These are phyloP conservation scores for Dissophora globulifera DNA, from an alignment of 192 early-diverging fungal species.

Conservation along the genomic window DNA sequence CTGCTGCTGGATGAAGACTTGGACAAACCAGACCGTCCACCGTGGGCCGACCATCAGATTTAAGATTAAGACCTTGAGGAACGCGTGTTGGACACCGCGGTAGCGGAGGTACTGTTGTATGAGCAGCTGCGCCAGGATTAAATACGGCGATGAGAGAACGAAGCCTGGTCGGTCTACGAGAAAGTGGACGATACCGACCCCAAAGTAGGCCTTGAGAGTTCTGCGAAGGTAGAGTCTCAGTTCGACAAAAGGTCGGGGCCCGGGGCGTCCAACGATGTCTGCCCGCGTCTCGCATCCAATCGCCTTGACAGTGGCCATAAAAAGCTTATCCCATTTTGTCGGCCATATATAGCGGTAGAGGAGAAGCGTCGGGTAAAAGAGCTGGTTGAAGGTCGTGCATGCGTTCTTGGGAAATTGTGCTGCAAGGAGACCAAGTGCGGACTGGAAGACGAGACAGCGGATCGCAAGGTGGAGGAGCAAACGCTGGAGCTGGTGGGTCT, in stretches of 20 bases:
- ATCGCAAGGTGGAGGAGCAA: constrained; percentile 21
- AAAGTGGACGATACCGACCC: constrained; percentile 14
- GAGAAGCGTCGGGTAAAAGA: constrained; percentile 31
- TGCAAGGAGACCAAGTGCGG: constrained; percentile 12
- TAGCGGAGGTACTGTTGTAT: constrained; percentile 21
- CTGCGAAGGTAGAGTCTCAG: constrained; percentile 16
- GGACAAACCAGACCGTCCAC: constrained; percentile 35
- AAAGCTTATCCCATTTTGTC: constrained; percentile 25
- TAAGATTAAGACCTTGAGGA: not conserved
- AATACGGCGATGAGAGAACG: constrained; percentile 3
- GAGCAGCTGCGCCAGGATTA: not conserved
- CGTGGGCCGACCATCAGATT: constrained; percentile 22
- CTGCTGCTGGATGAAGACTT: constrained; percentile 25
- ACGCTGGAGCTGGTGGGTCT: not conserved
- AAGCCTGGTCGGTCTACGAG: constrained; percentile 15
- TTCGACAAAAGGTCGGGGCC: constrained; percentile 25
- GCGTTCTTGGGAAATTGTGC: not conserved
- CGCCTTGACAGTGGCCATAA: constrained; percentile 23
- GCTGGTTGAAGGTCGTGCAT: constrained; percentile 35
- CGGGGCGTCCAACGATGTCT: constrained; percentile 25
- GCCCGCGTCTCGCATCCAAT: constrained; percentile 16
- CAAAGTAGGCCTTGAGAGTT: constrained; percentile 22
- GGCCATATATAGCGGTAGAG: constrained; percentile 33
- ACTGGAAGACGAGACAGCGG: constrained; percentile 26
- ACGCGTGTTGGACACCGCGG: constrained; percentile 3